Percentiles rank a stretch among this genome's conserved stretches.
Conservation (phyloP, 1,284 basidiomycete genomes). For the Sphaerobolus stellatus region DNA sequence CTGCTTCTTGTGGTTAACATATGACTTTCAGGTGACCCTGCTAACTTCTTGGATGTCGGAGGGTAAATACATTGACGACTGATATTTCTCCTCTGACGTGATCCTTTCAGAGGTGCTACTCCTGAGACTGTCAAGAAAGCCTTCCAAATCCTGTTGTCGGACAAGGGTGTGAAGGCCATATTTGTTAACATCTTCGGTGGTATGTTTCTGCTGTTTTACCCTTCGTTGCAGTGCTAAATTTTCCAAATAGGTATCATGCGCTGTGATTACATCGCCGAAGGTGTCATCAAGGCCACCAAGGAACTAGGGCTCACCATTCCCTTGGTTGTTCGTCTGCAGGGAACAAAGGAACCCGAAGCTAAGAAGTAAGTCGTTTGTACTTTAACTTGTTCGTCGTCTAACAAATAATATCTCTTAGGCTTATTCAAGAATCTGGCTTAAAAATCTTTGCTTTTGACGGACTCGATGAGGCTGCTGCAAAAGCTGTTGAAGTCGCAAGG, state of each 20-base stretch:
- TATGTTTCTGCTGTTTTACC: conserved; percentile 32
- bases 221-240: neutral
- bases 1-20: neutral
- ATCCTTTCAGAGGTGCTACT: conserved; percentile 76
- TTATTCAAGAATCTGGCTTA: conserved; percentile 90
- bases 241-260: conserved; percentile 83
- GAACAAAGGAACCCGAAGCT: conserved; percentile 94
- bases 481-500: conserved; percentile 81
- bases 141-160: conserved; percentile 90
- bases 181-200: conserved; percentile 98
- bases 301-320: conserved; percentile 87
- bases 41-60: conserved; percentile 98
- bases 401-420: conserved; percentile 45
- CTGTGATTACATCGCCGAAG: conserved; percentile 96
- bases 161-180: conserved; percentile 94
- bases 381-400: conserved; percentile 1
- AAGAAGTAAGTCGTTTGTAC: conserved; percentile 67
- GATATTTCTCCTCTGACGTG: conserved; percentile 12
- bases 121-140: conserved; percentile 99
- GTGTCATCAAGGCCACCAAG: conserved; percentile 97
- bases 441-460: conserved; percentile 91
- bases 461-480: conserved; percentile 82
- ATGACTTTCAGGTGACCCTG: conserved; percentile 60
- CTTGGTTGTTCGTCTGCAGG: conserved; percentile 92
- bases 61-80: conserved; percentile 53